These are phyloP conservation scores for Colletotrichum coccodes DNA, from an alignment of 2,329 filamentous ascomycete species.

Conservation along the genomic window DNA sequence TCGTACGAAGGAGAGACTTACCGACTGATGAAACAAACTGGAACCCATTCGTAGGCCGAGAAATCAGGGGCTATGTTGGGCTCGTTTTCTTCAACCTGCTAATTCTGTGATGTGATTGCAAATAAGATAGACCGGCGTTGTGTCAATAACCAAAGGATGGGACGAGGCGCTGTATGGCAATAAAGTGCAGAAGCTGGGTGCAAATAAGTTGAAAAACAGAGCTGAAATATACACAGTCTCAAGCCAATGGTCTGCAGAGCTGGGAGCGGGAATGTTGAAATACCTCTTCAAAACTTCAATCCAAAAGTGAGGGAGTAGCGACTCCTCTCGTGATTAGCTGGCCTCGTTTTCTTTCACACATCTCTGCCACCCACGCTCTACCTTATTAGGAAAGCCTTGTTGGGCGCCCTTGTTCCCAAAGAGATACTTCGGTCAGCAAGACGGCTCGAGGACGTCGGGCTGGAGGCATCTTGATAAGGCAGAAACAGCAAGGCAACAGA, in stretches of 20 bases:
- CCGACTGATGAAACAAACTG: no score
- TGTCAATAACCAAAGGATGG: no score
- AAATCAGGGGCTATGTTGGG: no score
- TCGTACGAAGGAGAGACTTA: no score
- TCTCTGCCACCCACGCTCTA: neutral
- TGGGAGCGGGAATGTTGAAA: neutral
- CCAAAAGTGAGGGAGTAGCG: neutral
- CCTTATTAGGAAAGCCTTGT: neutral
- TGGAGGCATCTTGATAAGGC: neutral
- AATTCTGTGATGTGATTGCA: neutral
- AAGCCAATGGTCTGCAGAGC: neutral
- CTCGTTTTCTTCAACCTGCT: no score
- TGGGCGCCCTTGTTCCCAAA: neutral
- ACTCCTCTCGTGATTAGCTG: neutral
- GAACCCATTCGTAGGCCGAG: no score
- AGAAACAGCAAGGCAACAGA: conserved; percentile 6
- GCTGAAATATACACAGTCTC: neutral
- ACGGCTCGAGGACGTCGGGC: neutral
- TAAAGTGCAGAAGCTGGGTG: neutral
- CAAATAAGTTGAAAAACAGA: neutral
- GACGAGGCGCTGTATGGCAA: neutral
- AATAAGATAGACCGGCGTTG: neutral
- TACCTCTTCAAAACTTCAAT: neutral
- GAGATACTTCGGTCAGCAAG: neutral
- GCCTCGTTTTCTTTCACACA: neutral